Evolutionary conservation across 768 basidiomycete genomes (phyloP).

Genomic region (Pleurotus djamor): DNA sequence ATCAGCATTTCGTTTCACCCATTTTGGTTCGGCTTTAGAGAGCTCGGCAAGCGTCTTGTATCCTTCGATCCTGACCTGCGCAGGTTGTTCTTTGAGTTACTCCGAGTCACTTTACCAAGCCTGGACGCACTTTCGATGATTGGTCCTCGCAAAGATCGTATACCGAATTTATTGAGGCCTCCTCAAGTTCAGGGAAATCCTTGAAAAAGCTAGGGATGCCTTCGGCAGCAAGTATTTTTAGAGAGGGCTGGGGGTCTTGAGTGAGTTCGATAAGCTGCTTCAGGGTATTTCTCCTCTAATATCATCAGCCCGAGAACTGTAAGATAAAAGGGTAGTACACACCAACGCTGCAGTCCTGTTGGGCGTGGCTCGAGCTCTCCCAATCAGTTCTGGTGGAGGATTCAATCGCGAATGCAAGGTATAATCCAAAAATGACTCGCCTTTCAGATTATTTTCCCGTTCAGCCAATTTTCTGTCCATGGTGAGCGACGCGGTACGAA

Average conservation of each 20-base stretch:
- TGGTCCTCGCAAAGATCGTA: slow-evolving; percentile 79
- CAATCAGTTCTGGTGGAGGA: slow-evolving; percentile 30
- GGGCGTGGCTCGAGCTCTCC: slow-evolving; percentile 37
- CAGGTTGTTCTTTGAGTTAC: not conserved
- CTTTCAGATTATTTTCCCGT: not conserved
- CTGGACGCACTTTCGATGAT: slow-evolving; percentile 39
- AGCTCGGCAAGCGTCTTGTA: slow-evolving; percentile 56
- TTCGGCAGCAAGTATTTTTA: slow-evolving; percentile 58
- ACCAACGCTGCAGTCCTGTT: slow-evolving; percentile 38
- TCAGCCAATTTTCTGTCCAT: not conserved
- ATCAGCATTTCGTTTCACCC: slow-evolving; percentile 71
- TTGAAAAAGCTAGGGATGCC: slow-evolving; percentile 59
- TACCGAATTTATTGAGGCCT: slow-evolving; percentile 73
- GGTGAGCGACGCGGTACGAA: not conserved
- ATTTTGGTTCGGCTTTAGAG: slow-evolving; percentile 46
- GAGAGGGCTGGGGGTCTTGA: slow-evolving; percentile 38
- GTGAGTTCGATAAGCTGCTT: slow-evolving; percentile 52
- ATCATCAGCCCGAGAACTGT: not conserved
- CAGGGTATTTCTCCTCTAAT: slow-evolving; percentile 50
- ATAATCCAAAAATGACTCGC: not conserved
- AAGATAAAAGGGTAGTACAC: slow-evolving; percentile 12
- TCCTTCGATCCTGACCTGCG: slow-evolving; percentile 67
- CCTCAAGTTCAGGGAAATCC: slow-evolving; percentile 71
- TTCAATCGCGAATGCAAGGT: not conserved
- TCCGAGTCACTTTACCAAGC: not conserved